Evolutionary conservation across 2,329 filamentous ascomycete genomes (phyloP), one percentile per base, ranked within the genome.

Genomic region (Fusarium decemcellulare): DNA sequence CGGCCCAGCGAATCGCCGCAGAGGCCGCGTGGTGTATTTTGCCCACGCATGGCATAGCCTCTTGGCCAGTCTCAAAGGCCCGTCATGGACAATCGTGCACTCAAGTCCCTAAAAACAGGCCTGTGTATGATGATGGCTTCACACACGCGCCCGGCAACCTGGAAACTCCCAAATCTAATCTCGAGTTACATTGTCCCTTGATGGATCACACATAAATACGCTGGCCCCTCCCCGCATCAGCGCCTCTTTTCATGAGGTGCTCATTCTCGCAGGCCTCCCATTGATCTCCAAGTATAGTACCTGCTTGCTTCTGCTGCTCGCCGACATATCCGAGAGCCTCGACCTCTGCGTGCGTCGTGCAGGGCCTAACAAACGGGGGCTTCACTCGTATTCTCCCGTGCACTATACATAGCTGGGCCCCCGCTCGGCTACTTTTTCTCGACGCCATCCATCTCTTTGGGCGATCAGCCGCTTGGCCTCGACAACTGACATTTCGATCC

Each of bases 1-100:
- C 61, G 65, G 52, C 58, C 59, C 55, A 58, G 40, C 67, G 46
- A 70, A 70, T 70, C 40, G 56, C 27, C 27, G 10, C 23, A 71
- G 18, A 55, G 63, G 67, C 67, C 67, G 67, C 67, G 67, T 59
- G 67, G 67, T 70, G 32, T 14, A 15, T 15, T 11, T n/a, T 40
- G n/a, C 15, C 15, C 43, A 34, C 36, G 34, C 10, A 40, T 46
- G 23, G 47, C 67, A 70, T 68, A 61, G 67, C 67, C 67, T 46
- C 67, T 61, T 59, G 36, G 16, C 12, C n/a, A 29, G 16, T 23
- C 6, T 12, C 11, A 51, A 37, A 34, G n/a, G 27, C 30, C 9
- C 39, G 37, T 42, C 27, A 39, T 34, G 39, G 39, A 23, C 23
- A 23, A 23, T 23, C 18, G 18, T 23, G 18, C 18, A 23, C 18